Evolutionary conservation across 1,284 basidiomycete genomes (phyloP).

Genomic region (Leccinum huronense): DNA sequence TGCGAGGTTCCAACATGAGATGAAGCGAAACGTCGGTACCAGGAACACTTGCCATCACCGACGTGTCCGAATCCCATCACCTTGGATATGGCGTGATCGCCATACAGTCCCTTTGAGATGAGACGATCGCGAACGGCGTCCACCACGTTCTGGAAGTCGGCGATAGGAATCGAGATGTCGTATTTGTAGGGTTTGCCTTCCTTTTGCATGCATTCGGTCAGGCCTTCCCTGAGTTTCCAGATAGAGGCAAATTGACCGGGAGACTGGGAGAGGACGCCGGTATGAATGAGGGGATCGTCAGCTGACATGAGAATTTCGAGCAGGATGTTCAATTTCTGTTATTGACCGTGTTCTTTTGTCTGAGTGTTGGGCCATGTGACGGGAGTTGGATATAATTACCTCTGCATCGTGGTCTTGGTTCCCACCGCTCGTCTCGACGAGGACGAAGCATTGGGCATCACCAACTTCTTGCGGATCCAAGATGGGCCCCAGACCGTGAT

Average conservation of each 20-base stretch:
- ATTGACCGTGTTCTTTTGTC: not conserved
- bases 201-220: slow-evolving; percentile 93
- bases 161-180: slow-evolving; percentile 90
- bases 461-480: slow-evolving; percentile 66
- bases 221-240: slow-evolving; percentile 93
- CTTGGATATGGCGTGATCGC: slow-evolving; percentile 71
- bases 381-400: slow-evolving; percentile 44
- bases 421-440: slow-evolving; percentile 94
- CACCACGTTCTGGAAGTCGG: slow-evolving; percentile 88
- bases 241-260: slow-evolving; percentile 87
- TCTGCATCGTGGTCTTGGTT: slow-evolving; percentile 94
- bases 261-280: slow-evolving; percentile 92
- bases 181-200: slow-evolving; percentile 98
- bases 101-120: slow-evolving; percentile 69
- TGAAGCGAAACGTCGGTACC: not conserved
- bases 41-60: slow-evolving; percentile 75
- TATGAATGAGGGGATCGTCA: slow-evolving; percentile 76
- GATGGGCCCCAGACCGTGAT: slow-evolving; percentile 69
- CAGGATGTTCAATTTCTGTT: slow-evolving; percentile 85
- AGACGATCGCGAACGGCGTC: slow-evolving; percentile 79
- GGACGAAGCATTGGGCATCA: slow-evolving; percentile 85
- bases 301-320: slow-evolving; percentile 80
- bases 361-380: slow-evolving; percentile 1
- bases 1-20: slow-evolving; percentile 32
- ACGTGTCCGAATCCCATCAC: slow-evolving; percentile 96